Evolutionary conservation across 2,329 filamentous ascomycete genomes (phyloP), one percentile per base, ranked within the genome.

Genomic region (Thielaviopsis populi): DNA sequence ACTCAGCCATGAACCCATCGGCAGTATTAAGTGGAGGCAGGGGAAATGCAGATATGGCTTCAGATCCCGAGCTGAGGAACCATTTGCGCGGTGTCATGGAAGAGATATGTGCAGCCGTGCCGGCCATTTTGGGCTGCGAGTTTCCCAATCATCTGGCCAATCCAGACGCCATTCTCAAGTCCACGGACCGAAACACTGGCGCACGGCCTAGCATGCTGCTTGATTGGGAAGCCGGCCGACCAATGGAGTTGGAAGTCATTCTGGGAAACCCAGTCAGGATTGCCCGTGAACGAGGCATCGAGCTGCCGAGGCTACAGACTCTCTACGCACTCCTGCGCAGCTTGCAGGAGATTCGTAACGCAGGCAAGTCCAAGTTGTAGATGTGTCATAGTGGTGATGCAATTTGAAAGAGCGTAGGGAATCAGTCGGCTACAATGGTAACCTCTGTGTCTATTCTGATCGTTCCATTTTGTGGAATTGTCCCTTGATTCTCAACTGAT

Each of bases 1-100:
- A 89, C 72, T 84, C 85, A 0, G 82, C 84, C 61, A 87, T 89
- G 79, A 89, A 89, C 73, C 85, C 86, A 0, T 85, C 83, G 0
- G 83, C 85, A 1, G 85, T 89, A 7, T 77, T 89, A 0, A 82
- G 80, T 0, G 83, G 84, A 13, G 84, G 85, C 1, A 75, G 79
- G 1, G 80, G 82, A 62, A 89, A 89, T 70, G 79, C 83, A 56
- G 80, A 81, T 67, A 88, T 89, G 83, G 77, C 83, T 4, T 73
- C 74, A 13, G 85, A 89, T 68, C 72, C 80, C 0, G 85, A 88
- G 70, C 74, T 89, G 46, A 77, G 80, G 54, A 72, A 73, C 24
- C 86, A 89, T 71, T 72, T 89, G 8, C 74, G 78, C 19, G 85
- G 80, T 22, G 79, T 88, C 30, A 90, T 89, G 84, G 75, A 82